These are phyloP conservation scores for Talaromyces sp. DNA, from an alignment of 2,329 filamentous ascomycete species.

Conservation along the genomic window DNA sequence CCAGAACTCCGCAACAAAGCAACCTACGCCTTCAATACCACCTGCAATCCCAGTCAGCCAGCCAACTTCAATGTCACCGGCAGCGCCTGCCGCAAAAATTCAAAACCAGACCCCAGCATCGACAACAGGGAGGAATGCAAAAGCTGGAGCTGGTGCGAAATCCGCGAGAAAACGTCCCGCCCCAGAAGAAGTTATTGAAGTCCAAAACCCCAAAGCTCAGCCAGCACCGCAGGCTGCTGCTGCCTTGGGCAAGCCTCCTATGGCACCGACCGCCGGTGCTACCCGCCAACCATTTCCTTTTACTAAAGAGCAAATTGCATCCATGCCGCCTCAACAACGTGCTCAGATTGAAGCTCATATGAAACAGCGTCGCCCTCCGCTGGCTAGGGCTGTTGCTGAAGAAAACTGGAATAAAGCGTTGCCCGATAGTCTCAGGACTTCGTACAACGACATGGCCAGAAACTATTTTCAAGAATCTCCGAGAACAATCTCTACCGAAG, in stretches of 20 bases:
- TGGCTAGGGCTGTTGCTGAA: constrained; percentile 30
- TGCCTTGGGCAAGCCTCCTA: constrained; percentile 14
- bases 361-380: constrained; percentile 29
- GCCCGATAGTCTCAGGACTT: constrained; percentile 34
- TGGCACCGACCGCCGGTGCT: constrained; percentile 18
- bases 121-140: constrained; percentile 1
- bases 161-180: constrained; percentile 41
- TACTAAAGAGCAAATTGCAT: constrained; percentile 33
- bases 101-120: constrained; percentile 3
- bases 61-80: constrained; percentile 21
- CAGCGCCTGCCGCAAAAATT: constrained; percentile 10
- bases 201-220: constrained; percentile 33
- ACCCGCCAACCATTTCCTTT: constrained; percentile 19
- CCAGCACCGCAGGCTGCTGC: constrained; percentile 21
- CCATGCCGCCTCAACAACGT: constrained; percentile 40
- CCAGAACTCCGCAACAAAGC: constrained; percentile 19
- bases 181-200: constrained; percentile 44
- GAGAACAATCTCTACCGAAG: constrained; percentile 30
- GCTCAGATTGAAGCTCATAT: constrained; percentile 32
- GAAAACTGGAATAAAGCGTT: constrained; percentile 36
- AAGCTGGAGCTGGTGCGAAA: constrained; percentile 25
- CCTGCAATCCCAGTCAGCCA: constrained; percentile 15
- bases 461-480: constrained; percentile 26
- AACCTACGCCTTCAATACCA: constrained; percentile 17
- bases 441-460: constrained; percentile 33